Evolutionary conservation across 2,329 filamentous ascomycete species (phyloP), one percentile per base, ranked within the genome.

Genomic region (Ascocoryne sarcoides): DNA sequence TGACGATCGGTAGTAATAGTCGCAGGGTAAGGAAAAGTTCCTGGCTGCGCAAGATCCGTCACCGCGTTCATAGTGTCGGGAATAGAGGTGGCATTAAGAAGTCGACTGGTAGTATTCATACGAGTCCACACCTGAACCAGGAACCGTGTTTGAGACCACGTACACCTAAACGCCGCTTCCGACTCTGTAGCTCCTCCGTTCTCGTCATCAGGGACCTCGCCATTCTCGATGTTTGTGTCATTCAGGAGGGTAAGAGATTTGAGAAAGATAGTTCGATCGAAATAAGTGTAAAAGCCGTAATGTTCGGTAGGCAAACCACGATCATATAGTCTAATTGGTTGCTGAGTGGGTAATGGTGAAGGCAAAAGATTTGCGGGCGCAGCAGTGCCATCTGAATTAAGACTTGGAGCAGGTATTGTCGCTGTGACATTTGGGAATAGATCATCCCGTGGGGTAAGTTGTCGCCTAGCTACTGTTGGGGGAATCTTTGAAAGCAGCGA

Each of bases 211-310:
- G 68, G 62, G 2, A 68, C 60, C 36, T 64, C 57, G 5, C 57
- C 58, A n/a, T 64, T 58, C 10, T 58, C 56, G 12, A 57, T 46
- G 23, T 67, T 67, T 18, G 54, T 55, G n/a, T 56, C 55, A 47
- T 72, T 70, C 43, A 75, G 58, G 1, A 65, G 59, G 0, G 63
- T 62, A 9, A 70, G 64, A 12, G 76, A 79, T 51, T 79, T 77
- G 46, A 94, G 69, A 66, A 90, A 94, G 48, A 94, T 85, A 7
- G 82, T 83, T 49, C 88, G 85, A 63, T 88, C 80, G 62, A 84
- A 96, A 67, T 95, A 93, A 1, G 76, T 84, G 65, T 95, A 95
- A 65, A 95, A 95, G 2, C 86, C 87, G 61, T 93, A 95, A 63
- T 95, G 87, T 60, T 96, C 90, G 0, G 81, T 82, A 2, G 73